phyloP scores from a whole-genome alignment of 352 stramenopile genomes.

The Phytophthora citricola region DNA sequence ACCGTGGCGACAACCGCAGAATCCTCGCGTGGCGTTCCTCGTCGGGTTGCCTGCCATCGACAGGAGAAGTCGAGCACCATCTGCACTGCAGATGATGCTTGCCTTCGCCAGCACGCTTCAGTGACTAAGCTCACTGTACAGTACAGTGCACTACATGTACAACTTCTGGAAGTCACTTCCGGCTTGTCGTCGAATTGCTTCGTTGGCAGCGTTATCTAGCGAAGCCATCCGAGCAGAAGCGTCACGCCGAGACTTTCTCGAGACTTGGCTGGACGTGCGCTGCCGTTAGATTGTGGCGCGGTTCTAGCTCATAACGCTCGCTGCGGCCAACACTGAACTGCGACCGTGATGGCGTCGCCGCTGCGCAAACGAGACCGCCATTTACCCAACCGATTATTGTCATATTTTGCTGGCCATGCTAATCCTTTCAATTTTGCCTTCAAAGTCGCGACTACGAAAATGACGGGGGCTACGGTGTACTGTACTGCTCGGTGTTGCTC shows the following conservation, averaged over 20 bases:
- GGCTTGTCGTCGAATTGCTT: slow-evolving; percentile 12
- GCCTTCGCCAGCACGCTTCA: not conserved
- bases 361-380: slow-evolving; percentile 22
- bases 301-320: slow-evolving; percentile 9
- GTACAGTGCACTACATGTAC: not conserved
- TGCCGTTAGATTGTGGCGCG: slow-evolving; percentile 22
- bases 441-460: slow-evolving; percentile 38
- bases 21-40: slow-evolving; percentile 21
- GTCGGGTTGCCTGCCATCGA: slow-evolving; percentile 17
- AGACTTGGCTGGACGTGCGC: slow-evolving; percentile 12
- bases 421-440: slow-evolving; percentile 24
- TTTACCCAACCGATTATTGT: slow-evolving; percentile 4
- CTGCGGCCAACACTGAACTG: slow-evolving; percentile 1
- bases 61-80: too few species aligned
- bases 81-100: slow-evolving; percentile 23
- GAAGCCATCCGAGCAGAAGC: slow-evolving; percentile 28
- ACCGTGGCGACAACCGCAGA: not conserved
- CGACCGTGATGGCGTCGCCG: slow-evolving; percentile 1
- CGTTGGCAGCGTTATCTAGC: not conserved
- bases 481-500: too few species aligned
- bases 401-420: slow-evolving; percentile 16
- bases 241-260: slow-evolving; percentile 21
- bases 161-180: too few species aligned
- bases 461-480: not conserved
- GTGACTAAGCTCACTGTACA: slow-evolving; percentile 12